These are phyloP conservation scores for Pseudonitzschia delicatissima DNA, from an alignment of 108 stramenopile genomes.

Conservation along the genomic window DNA sequence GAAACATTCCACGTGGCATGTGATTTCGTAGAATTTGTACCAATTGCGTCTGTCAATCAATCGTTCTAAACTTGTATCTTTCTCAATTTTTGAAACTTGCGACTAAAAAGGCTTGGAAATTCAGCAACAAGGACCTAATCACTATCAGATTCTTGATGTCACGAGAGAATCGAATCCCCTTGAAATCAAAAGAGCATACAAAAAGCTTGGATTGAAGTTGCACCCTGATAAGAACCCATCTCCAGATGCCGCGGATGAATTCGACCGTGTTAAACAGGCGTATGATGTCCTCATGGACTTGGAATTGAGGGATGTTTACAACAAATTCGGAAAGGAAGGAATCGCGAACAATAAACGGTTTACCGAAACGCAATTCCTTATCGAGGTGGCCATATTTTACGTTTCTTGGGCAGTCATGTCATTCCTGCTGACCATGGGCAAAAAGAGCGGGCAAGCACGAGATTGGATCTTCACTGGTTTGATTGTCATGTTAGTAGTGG, in stretches of 20 bases:
- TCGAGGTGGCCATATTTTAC: slow-evolving; percentile 92
- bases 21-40: slow-evolving; percentile 12
- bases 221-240: slow-evolving; percentile 97
- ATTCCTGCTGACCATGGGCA: slow-evolving; percentile 92
- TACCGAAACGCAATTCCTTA: slow-evolving; percentile 80
- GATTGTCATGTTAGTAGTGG: slow-evolving; percentile 90
- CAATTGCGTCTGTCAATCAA: neutral
- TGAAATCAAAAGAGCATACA: slow-evolving; percentile 97
- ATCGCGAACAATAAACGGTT: slow-evolving; percentile 81
- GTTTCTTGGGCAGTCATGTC: slow-evolving; percentile 94
- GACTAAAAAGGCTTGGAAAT: slow-evolving; percentile 69
- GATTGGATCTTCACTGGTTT: slow-evolving; percentile 93
- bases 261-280: slow-evolving; percentile 86
- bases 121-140: slow-evolving; percentile 87
- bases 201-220: slow-evolving; percentile 86
- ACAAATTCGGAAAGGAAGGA: slow-evolving; percentile 95
- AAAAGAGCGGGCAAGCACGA: slow-evolving; percentile 76
- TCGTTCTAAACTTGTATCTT: neutral
- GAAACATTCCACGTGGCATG: slow-evolving; percentile 14
- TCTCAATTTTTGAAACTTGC: neutral
- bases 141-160: slow-evolving; percentile 81
- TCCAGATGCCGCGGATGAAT: slow-evolving; percentile 88
- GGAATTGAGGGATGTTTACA: slow-evolving; percentile 94
- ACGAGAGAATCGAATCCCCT: slow-evolving; percentile 82
- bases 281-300: slow-evolving; percentile 96